phyloP scores from a whole-genome alignment of 2,329 filamentous ascomycete species.

The Aureobasidium leucospermi region DNA sequence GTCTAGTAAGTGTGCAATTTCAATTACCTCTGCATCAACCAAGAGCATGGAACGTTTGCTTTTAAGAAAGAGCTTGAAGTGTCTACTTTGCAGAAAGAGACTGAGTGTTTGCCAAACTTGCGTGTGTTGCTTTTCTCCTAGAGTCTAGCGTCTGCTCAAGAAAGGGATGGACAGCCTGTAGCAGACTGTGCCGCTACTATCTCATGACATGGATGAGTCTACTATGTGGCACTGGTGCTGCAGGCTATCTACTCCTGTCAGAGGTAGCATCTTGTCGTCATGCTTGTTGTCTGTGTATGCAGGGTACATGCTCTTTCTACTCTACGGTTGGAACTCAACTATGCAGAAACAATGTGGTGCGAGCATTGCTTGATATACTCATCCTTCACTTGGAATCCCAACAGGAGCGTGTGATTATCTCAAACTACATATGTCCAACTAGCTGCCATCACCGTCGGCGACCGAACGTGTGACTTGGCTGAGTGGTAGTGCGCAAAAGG shows the following conservation, averaged over 20 bases:
- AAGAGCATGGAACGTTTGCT: not conserved
- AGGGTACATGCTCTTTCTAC: no score
- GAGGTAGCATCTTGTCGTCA: not conserved
- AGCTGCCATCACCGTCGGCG: not conserved
- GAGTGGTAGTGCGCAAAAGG: conserved; percentile 2
- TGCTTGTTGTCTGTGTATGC: not conserved
- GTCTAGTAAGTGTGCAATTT: not conserved
- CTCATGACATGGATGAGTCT: no score
- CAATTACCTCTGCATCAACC: not conserved
- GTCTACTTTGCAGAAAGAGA: not conserved
- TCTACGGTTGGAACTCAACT: no score
- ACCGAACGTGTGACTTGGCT: not conserved
- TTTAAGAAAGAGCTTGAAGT: not conserved
- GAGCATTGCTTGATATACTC: not conserved
- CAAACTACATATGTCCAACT: not conserved
- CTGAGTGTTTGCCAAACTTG: not conserved
- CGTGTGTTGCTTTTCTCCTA: not conserved
- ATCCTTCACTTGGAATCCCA: not conserved
- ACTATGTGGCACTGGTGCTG: not conserved
- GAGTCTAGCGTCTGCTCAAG: no score
- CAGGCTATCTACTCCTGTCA: not conserved
- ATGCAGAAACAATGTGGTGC: not conserved
- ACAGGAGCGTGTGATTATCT: not conserved
- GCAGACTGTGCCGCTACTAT: no score
- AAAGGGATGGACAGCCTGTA: no score